Evolutionary conservation across 495 filamentous ascomycete genomes (phyloP).

Genomic region (Stereocaulon alpinum): DNA sequence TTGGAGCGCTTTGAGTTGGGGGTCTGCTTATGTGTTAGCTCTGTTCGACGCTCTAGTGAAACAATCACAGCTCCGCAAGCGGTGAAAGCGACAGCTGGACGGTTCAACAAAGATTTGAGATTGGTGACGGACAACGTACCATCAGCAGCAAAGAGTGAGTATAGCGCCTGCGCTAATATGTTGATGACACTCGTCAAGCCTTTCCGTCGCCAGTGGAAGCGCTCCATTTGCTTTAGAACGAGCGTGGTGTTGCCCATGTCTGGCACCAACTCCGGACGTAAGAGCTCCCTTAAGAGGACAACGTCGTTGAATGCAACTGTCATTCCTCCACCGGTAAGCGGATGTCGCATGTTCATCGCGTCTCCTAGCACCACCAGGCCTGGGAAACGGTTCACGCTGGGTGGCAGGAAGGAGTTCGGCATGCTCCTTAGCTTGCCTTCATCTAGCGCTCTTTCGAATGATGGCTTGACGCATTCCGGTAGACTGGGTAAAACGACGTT

Average conservation of each 20-base stretch:
- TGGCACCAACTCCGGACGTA: conserved; percentile 56
- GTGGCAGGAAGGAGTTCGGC: conserved; percentile 88
- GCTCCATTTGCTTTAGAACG: conserved; percentile 57
- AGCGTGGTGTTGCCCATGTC: conserved; percentile 52
- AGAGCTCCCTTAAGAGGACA: conserved; percentile 58
- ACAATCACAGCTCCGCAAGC: too few relatives aligned
- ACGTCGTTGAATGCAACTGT: conserved; percentile 89
- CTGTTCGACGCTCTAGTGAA: too few relatives aligned
- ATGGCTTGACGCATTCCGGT: conserved; percentile 58
- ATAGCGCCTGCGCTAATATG: conserved; percentile 87
- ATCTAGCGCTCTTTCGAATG: conserved; percentile 66
- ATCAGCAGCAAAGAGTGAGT: conserved; percentile 80
- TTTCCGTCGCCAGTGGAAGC: conserved; percentile 86
- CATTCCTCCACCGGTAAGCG: conserved; percentile 90
- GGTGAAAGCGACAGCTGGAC: too few relatives aligned
- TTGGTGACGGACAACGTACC: conserved; percentile 30
- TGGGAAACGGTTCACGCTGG: conserved; percentile 55
- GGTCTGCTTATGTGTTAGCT: conserved; percentile 33
- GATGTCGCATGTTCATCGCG: conserved; percentile 95
- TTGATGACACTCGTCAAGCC: conserved; percentile 77
- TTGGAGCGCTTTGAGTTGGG: conserved; percentile 68
- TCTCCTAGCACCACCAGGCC: conserved; percentile 81
- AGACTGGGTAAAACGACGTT: conserved; percentile 70
- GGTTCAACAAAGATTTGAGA: too few relatives aligned
- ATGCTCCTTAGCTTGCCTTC: conserved; percentile 64